These are phyloP conservation scores for Mycena galericulata DNA, from an alignment of 768 basidiomycete species.

Conservation along the genomic window DNA sequence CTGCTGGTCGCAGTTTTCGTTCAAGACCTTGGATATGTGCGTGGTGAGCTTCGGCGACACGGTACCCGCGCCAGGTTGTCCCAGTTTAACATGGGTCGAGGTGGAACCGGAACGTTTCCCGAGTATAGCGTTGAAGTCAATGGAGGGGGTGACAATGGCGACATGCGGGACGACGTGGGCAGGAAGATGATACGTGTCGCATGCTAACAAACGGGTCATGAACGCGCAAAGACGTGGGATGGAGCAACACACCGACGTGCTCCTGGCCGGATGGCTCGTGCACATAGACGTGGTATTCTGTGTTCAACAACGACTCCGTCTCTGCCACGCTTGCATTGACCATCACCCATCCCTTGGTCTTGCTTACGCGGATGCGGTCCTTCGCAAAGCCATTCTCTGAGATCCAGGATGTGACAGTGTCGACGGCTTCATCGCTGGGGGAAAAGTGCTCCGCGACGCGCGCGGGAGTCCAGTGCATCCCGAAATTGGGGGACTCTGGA, in stretches of 20 bases:
- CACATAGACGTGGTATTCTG: constrained; percentile 57
- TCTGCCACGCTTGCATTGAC: constrained; percentile 54
- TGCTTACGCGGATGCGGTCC: constrained; percentile 52
- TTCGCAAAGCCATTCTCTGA: constrained; percentile 52
- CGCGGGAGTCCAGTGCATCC: constrained; percentile 60
- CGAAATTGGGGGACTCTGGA: constrained; percentile 63
- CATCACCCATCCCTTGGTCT: constrained; percentile 55
- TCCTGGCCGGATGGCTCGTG: constrained; percentile 50
- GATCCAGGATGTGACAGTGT: constrained; percentile 59
- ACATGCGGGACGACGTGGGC: constrained; percentile 51
- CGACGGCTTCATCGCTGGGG: constrained; percentile 55
- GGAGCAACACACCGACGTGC: constrained; percentile 50
- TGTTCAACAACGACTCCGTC: constrained; percentile 55
- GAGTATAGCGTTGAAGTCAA: constrained; percentile 51
- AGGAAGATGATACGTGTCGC: constrained; percentile 50
- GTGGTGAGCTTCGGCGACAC: constrained; percentile 41
- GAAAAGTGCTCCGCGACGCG: constrained; percentile 60
- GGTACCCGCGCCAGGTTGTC: constrained; percentile 41
- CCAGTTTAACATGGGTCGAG: constrained; percentile 23
- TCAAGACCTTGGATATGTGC: constrained; percentile 31
- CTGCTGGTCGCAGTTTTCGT: constrained; percentile 43
- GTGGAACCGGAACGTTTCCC: constrained; percentile 38
- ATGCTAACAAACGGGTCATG: constrained; percentile 41
- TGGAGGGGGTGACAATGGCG: constrained; percentile 52
- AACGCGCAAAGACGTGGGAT: neutral